phyloP scores from a whole-genome alignment of 805 yeast genomes.

The Saturnispora gosingensis region DNA sequence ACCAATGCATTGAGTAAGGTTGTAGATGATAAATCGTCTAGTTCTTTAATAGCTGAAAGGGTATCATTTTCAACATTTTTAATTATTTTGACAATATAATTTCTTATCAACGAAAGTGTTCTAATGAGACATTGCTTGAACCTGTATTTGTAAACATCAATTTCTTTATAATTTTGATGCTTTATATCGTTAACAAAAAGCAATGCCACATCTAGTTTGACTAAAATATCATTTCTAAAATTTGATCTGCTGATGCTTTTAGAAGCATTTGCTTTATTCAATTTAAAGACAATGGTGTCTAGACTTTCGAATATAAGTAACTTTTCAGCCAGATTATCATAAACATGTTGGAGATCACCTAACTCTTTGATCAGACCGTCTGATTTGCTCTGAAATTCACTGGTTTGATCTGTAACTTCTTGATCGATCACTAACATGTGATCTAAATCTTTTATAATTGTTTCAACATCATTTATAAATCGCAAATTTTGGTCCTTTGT shows the following conservation, averaged over 20 bases:
- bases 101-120: slow-evolving; percentile 64
- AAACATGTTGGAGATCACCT: slow-evolving; percentile 31
- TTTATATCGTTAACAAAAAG: slow-evolving; percentile 44
- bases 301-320: slow-evolving; percentile 59
- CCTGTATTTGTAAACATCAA: slow-evolving; percentile 57
- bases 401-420: slow-evolving; percentile 52
- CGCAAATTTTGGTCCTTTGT: slow-evolving; percentile 21
- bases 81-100: slow-evolving; percentile 45
- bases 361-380: slow-evolving; percentile 41
- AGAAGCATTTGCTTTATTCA: slow-evolving; percentile 57
- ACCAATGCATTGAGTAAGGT: slow-evolving; percentile 54
- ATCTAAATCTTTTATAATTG: slow-evolving; percentile 37
- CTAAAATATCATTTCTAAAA: slow-evolving; percentile 43
- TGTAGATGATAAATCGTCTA: slow-evolving; percentile 11
- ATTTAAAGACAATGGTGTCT: slow-evolving; percentile 56
- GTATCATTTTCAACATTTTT: slow-evolving; percentile 26
- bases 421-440: slow-evolving; percentile 43
- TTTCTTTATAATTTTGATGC: slow-evolving; percentile 50
- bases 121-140: slow-evolving; percentile 80
- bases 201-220: slow-evolving; percentile 57
- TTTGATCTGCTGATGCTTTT: slow-evolving; percentile 54
- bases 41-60: slow-evolving; percentile 14
- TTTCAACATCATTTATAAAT: slow-evolving; percentile 38
- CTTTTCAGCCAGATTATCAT: slow-evolving; percentile 36
- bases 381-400: slow-evolving; percentile 52